phyloP scores from a whole-genome alignment of 73 alveolate genomes.

The Blepharisma stoltei region DNA sequence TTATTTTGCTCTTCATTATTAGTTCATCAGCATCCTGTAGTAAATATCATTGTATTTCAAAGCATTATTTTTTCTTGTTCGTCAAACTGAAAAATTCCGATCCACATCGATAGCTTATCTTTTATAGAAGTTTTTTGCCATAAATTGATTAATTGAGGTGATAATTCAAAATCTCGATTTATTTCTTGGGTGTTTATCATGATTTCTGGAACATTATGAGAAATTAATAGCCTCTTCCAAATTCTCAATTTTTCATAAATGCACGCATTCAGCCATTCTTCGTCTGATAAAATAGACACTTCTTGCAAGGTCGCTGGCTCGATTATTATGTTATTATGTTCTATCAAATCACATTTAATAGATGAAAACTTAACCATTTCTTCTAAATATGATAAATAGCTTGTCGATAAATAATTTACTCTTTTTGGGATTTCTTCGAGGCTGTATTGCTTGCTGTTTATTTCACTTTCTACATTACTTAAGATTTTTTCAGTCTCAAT shows the following conservation, averaged over 20 bases:
- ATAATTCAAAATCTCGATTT: neutral
- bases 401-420: neutral
- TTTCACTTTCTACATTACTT: too few species aligned
- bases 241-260: neutral
- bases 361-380: neutral
- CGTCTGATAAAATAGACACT: neutral
- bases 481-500: too few species aligned
- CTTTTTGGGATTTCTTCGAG: neutral
- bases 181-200: neutral
- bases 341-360: too few species aligned
- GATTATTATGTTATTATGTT: too few species aligned
- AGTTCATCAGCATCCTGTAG: neutral
- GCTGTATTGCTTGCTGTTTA: neutral
- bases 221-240: neutral
- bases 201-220: neutral
- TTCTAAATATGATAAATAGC: neutral
- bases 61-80: neutral
- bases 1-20: neutral
- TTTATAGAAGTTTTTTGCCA: constrained; percentile 13
- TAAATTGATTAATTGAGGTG: neutral
- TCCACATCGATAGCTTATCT: neutral
- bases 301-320: neutral
- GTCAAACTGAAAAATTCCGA: neutral
- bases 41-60: neutral
- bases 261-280: neutral